Percentiles rank a stretch among this genome's conserved stretches.
These are phyloP conservation scores for Xylaria cubensis DNA, from an alignment of 495 filamentous ascomycete species.

Conservation along the genomic window DNA sequence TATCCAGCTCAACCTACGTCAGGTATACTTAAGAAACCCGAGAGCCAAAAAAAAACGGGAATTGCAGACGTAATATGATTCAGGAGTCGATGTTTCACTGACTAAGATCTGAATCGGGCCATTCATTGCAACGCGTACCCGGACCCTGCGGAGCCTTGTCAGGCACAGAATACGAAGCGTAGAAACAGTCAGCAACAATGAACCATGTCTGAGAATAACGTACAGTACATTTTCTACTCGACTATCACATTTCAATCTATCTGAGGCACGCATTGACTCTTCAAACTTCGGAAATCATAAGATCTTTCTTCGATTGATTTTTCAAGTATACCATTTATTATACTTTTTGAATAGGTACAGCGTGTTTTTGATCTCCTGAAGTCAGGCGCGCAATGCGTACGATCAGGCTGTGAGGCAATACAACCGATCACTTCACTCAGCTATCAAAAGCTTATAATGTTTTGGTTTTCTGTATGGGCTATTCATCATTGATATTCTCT, in stretches of 20 bases:
- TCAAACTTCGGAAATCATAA: not conserved
- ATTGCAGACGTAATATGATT: not conserved
- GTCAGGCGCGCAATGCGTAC: not conserved
- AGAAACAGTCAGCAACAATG: conserved; percentile 3
- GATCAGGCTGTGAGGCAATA: not conserved
- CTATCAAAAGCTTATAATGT: not conserved
- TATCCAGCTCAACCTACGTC: not conserved
- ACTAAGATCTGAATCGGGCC: not conserved
- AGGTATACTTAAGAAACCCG: not conserved
- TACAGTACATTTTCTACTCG: not conserved
- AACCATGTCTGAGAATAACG: not conserved
- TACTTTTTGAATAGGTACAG: no score
- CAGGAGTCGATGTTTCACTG: not conserved
- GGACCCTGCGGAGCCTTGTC: no score
- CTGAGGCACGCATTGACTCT: conserved; percentile 1
- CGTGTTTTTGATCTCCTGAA: not conserved
- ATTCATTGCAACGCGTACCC: no score
- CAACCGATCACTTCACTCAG: not conserved
- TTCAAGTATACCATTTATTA: not conserved
- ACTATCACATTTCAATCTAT: not conserved
- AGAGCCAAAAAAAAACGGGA: not conserved
- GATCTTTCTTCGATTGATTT: not conserved
- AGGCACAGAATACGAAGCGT: not conserved
- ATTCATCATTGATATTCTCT: not conserved
- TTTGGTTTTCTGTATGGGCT: not conserved